These are phyloP conservation scores for Carex scoparia DNA, from an alignment of 176 grass and related monocot genomes.

Conservation along the genomic window DNA sequence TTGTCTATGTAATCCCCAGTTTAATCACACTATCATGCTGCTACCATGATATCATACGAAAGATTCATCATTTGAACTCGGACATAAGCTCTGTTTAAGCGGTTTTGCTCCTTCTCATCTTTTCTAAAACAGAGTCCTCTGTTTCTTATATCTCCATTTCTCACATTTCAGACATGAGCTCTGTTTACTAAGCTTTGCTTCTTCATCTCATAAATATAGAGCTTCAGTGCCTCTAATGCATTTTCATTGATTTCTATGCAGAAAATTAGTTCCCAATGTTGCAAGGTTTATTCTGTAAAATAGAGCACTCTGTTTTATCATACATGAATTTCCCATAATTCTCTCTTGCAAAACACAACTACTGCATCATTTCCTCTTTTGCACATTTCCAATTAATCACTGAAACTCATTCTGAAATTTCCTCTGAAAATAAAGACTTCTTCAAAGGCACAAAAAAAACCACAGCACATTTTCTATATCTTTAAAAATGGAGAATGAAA, in stretches of 20 bases:
- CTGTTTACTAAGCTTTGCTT: neutral
- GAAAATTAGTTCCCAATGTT: neutral
- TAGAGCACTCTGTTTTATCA: neutral
- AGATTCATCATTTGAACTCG: neutral
- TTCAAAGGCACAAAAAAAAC: neutral
- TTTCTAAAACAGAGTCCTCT: neutral
- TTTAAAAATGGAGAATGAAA: conserved; percentile 1
- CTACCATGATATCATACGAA: neutral
- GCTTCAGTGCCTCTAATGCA: neutral
- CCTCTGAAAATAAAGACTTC: neutral
- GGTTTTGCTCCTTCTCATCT: neutral
- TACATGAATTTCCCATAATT: neutral
- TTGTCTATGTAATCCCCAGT: neutral
- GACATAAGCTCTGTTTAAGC: neutral
- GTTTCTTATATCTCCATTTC: neutral
- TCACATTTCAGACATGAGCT: neutral
- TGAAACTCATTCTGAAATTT: neutral
- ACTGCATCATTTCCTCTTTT: neutral
- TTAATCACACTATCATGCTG: neutral
- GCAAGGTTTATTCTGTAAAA: neutral
- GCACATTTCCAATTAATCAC: neutral
- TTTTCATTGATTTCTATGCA: neutral
- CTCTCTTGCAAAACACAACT: neutral
- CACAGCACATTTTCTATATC: neutral
- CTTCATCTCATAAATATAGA: neutral